phyloP scores from a whole-genome alignment of 2,329 filamentous ascomycete genomes.

The Cordyceps cicadae region DNA sequence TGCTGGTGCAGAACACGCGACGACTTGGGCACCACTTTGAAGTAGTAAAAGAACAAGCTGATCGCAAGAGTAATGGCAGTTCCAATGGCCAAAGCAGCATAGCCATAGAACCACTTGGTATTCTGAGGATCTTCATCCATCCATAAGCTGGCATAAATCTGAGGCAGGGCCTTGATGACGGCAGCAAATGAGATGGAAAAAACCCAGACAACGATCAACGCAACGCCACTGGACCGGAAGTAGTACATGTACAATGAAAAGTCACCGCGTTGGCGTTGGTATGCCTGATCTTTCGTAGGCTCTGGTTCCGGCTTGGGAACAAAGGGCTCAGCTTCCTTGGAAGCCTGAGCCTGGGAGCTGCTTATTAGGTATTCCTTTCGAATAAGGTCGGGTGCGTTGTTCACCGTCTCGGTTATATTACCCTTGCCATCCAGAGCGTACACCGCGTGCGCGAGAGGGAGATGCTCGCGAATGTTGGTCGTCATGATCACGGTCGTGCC shows the following conservation, averaged over 20 bases:
- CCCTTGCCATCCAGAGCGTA: conserved; percentile 7
- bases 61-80: background rate
- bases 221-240: background rate
- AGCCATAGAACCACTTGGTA: conserved; percentile 10
- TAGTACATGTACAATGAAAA: conserved; percentile 12
- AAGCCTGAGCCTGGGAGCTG: background rate
- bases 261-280: conserved; percentile 2
- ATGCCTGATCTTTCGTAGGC: conserved; percentile 2
- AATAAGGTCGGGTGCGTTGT: conserved; percentile 6
- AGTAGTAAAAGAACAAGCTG: conserved; percentile 8
- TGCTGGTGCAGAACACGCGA: conserved; percentile 4
- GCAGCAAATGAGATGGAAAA: conserved; percentile 3
- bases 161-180: background rate
- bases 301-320: conserved; percentile 1
- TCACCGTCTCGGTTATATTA: conserved; percentile 1
- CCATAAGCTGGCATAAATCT: conserved; percentile 8
- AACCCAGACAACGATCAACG: background rate
- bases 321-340: background rate
- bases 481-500: conserved; percentile 14
- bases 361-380: conserved; percentile 6
- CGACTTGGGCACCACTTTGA: conserved; percentile 9
- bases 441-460: conserved; percentile 6
- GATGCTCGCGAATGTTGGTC: conserved; percentile 10
- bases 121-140: conserved; percentile 12
- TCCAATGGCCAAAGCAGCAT: background rate